Percentiles rank a stretch among this genome's conserved stretches.
Evolutionary conservation across 768 basidiomycete genomes (phyloP).

Genomic region (Mycena chlorophos): DNA sequence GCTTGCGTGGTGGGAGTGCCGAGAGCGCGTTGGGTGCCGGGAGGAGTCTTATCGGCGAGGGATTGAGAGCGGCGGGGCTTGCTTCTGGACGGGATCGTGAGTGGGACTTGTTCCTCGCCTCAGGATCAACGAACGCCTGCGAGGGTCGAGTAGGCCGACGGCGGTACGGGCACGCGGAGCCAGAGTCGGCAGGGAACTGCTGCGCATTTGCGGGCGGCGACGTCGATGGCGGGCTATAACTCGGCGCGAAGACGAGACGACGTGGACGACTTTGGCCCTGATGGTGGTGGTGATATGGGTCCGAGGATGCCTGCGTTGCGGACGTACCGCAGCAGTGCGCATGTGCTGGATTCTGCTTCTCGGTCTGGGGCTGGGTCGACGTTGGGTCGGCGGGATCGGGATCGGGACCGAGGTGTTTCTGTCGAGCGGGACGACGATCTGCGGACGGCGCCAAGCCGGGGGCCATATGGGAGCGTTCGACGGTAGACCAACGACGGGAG

Average conservation of each 20-base stretch:
- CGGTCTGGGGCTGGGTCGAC: no score
- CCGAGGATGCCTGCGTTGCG: constrained; percentile 41
- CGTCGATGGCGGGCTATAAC: constrained; percentile 57
- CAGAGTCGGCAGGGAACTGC: constrained; percentile 21
- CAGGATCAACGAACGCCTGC: constrained; percentile 24
- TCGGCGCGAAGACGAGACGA: constrained; percentile 28
- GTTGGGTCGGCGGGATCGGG: no score
- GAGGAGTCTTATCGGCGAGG: constrained; percentile 65
- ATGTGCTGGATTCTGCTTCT: constrained; percentile 33
- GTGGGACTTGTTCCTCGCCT: constrained; percentile 14
- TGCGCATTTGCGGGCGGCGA: constrained; percentile 44
- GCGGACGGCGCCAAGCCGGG: no score
- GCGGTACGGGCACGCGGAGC: constrained; percentile 26
- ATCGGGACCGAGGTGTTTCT: no score
- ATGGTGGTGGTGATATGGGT: constrained; percentile 25
- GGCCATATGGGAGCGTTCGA: no score
- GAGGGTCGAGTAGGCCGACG: constrained; percentile 26
- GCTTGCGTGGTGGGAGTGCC: constrained; percentile 63
- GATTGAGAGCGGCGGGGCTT: constrained; percentile 71
- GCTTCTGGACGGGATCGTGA: constrained; percentile 25
- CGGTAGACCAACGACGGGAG: constrained; percentile 14
- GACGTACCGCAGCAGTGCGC: constrained; percentile 42
- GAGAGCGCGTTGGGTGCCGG: constrained; percentile 60
- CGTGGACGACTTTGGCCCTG: constrained; percentile 22
- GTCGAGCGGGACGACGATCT: no score